These are phyloP conservation scores for Beauveria pseudobassiana DNA, from an alignment of 2,329 filamentous ascomycete species.

Conservation along the genomic window DNA sequence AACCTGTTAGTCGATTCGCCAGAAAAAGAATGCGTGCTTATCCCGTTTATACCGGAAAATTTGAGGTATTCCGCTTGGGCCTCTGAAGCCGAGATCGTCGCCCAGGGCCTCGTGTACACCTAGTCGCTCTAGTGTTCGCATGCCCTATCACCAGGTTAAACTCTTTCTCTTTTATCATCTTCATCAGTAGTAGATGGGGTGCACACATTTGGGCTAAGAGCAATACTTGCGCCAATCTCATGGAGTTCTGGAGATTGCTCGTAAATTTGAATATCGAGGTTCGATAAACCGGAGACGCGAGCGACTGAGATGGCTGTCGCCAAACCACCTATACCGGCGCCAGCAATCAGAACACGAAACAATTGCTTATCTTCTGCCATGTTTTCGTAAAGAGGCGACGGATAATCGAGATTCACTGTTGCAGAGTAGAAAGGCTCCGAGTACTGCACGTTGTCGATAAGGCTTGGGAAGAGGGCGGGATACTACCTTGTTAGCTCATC, in stretches of 20 bases:
- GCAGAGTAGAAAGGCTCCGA: background rate
- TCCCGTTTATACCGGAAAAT: conserved; percentile 23
- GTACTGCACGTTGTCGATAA: background rate
- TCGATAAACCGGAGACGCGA: conserved; percentile 27
- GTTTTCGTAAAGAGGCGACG: background rate
- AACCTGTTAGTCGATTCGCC: conserved; percentile 26
- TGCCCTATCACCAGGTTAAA: conserved; percentile 18
- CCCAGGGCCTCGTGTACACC: conserved; percentile 23
- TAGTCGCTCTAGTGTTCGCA: conserved; percentile 42
- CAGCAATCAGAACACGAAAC: conserved; percentile 13
- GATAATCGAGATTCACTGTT: too few species aligned
- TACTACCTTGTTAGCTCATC: background rate
- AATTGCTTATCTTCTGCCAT: background rate
- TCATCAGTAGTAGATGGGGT: background rate
- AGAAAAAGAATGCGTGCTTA: too few species aligned
- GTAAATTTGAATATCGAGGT: conserved; percentile 36
- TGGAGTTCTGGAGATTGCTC: conserved; percentile 37
- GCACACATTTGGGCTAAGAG: conserved; percentile 38
- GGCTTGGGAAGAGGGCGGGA: background rate
- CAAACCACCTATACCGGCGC: conserved; percentile 28
- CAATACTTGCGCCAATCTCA: conserved; percentile 41
- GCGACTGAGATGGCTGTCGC: conserved; percentile 37
- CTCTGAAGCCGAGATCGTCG: conserved; percentile 1
- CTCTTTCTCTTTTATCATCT: background rate
- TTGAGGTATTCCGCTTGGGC: conserved; percentile 1